Percentiles rank a stretch among this genome's conserved stretches.
These are phyloP conservation scores for Acorus gramineus DNA, from an alignment of 106 monocot species.

Conservation along the genomic window DNA sequence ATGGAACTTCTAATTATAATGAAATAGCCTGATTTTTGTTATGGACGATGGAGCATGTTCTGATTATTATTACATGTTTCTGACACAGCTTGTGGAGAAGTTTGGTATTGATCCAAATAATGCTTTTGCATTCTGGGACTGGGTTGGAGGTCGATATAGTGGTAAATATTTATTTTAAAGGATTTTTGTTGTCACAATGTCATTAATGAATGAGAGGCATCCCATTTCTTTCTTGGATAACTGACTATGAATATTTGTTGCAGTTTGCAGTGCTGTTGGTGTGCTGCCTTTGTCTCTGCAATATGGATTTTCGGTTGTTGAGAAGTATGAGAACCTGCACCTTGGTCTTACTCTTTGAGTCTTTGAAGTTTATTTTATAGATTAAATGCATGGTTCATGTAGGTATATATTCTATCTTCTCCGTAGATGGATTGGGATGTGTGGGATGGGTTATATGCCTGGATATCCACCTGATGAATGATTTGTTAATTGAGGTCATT, in stretches of 20 bases:
- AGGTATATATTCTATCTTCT: too few species aligned
- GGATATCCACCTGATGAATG: too few species aligned
- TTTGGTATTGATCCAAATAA: constrained; percentile 92
- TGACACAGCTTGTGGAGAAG: constrained; percentile 75
- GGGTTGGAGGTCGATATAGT: constrained; percentile 99
- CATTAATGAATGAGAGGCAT: background rate
- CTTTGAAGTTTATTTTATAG: too few species aligned
- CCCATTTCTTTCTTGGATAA: background rate
- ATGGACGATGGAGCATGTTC: background rate
- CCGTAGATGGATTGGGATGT: too few species aligned
- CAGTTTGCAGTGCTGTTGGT: constrained; percentile 99
- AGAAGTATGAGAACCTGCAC: constrained; percentile 56
- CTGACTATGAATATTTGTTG: constrained; percentile 20
- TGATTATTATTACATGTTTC: background rate
- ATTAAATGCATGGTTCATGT: too few species aligned
- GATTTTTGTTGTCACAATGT: background rate
- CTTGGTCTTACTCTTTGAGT: background rate
- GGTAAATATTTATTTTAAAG: constrained; percentile 31
- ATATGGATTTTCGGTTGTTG: constrained; percentile 83
- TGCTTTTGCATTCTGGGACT: constrained; percentile 98
- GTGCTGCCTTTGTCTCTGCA: constrained; percentile 90
- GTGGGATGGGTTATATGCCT: too few species aligned
- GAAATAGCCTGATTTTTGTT: too few species aligned
- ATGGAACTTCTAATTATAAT: too few species aligned
- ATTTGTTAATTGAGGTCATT: too few species aligned